Evolutionary conservation across 2,329 filamentous ascomycete genomes (phyloP).

Genomic region (Pseudopithomyces maydicus): DNA sequence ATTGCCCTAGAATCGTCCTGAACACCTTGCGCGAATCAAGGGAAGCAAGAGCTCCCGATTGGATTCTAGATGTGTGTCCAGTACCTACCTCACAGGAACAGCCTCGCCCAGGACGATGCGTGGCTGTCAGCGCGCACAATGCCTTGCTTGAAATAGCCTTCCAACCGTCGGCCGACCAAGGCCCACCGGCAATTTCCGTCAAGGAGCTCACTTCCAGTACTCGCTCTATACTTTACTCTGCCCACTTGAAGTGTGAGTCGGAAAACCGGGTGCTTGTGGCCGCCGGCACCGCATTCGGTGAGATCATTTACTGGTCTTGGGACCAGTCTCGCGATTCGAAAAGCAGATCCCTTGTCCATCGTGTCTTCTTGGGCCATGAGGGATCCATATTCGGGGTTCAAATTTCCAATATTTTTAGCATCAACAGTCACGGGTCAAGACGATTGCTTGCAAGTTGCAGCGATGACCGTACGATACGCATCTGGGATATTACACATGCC

Average conservation of each 20-base stretch:
- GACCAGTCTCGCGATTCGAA: conserved; percentile 26
- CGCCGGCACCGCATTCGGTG: conserved; percentile 91
- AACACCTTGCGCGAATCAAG: conserved; percentile 22
- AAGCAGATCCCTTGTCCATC: conserved; percentile 51
- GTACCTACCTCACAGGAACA: conserved; percentile 16
- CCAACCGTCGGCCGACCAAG: conserved; percentile 8
- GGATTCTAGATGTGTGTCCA: conserved; percentile 42
- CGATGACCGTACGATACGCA: conserved; percentile 85
- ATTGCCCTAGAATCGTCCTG: conserved; percentile 11
- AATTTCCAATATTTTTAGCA: conserved; percentile 61
- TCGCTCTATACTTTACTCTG: conserved; percentile 86
- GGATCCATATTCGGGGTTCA: conserved; percentile 91
- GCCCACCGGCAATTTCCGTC: conserved; percentile 40
- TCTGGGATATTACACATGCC: conserved; percentile 80
- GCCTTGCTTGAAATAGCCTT: conserved; percentile 64
- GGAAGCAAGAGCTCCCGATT: conserved; percentile 36
- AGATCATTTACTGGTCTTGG: conserved; percentile 88
- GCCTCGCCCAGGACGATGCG: conserved; percentile 18
- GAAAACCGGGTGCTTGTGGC: conserved; percentile 71
- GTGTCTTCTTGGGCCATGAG: conserved; percentile 73
- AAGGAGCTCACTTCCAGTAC: conserved; percentile 66
- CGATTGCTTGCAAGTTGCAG: conserved; percentile 89
- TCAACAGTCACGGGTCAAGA: conserved; percentile 45
- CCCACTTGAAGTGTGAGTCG: conserved; percentile 70
- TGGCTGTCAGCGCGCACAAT: conserved; percentile 82